Conservation (phyloP, 345 rosid genomes). For the Acer negundo region DNA sequence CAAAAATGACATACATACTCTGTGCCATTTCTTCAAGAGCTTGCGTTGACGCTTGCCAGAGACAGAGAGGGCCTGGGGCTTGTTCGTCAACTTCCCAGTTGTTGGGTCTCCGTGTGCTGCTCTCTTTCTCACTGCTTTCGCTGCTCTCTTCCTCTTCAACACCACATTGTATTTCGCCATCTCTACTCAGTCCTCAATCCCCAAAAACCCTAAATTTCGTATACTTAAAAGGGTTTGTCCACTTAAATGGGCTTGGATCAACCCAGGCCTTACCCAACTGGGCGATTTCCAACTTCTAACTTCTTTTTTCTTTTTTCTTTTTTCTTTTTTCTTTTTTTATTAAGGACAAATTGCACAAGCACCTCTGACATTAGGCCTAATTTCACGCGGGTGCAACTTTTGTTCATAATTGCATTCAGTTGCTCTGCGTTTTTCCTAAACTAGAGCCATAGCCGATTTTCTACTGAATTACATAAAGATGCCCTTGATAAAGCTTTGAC, state of each 20-base stretch:
- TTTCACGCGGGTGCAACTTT: too few relatives aligned
- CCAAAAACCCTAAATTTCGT: background rate
- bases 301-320: too few relatives aligned
- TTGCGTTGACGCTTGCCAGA: constrained; percentile 85
- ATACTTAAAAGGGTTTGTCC: too few relatives aligned
- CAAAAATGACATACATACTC: constrained; percentile 36
- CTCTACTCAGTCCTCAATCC: background rate
- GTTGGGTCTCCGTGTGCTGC: constrained; percentile 64
- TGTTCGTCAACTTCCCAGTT: constrained; percentile 57
- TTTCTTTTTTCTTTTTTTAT: too few relatives aligned
- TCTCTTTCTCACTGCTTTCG: constrained; percentile 57
- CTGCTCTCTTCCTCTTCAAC: constrained; percentile 70
- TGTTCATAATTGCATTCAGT: too few relatives aligned
- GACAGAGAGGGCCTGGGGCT: constrained; percentile 43
- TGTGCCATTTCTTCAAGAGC: constrained; percentile 76
- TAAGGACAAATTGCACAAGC: too few relatives aligned
- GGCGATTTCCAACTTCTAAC: too few relatives aligned
- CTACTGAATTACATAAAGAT: too few relatives aligned
- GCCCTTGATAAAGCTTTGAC: too few relatives aligned
- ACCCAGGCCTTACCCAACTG: background rate
- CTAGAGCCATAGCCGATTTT: too few relatives aligned
- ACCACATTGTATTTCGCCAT: constrained; percentile 92
- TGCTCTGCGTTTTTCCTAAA: too few relatives aligned
- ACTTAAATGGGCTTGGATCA: background rate
- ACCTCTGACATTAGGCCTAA: too few relatives aligned